Percentiles rank a stretch among this genome's conserved stretches.
These are phyloP conservation scores for Gaeumannomyces tritici DNA, from an alignment of 2,329 filamentous ascomycete genomes.

Conservation along the genomic window DNA sequence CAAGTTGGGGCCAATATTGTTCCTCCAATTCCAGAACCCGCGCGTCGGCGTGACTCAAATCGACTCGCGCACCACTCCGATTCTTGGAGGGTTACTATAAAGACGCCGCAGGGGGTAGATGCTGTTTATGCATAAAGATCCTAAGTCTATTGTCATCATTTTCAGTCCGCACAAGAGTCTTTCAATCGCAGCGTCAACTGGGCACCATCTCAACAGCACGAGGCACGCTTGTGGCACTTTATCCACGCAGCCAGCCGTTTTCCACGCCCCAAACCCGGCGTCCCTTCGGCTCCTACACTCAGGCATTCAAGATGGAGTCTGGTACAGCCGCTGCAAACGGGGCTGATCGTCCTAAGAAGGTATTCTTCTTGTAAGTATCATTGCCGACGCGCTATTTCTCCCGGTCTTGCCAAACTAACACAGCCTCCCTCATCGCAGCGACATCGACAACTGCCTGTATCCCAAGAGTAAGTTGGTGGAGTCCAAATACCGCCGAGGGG, in stretches of 20 bases:
- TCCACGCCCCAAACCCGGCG: not conserved
- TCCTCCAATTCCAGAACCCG: not conserved
- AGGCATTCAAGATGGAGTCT: not conserved
- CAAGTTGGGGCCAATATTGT: too few relatives aligned
- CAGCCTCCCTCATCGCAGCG: constrained; percentile 50
- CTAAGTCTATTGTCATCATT: not conserved
- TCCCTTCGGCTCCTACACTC: not conserved
- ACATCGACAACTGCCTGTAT: constrained; percentile 98
- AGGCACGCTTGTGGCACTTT: not conserved
- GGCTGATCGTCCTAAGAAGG: constrained; percentile 12
- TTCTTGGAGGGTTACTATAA: too few relatives aligned
- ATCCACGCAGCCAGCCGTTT: not conserved
- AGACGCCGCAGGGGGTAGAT: not conserved
- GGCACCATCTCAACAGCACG: not conserved
- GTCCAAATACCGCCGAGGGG: not conserved
- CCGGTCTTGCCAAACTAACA: not conserved
- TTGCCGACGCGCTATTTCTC: not conserved
- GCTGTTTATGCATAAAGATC: not conserved
- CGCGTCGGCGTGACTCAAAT: too few relatives aligned
- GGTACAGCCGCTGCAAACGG: not conserved
- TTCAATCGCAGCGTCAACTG: not conserved
- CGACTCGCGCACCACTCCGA: too few relatives aligned
- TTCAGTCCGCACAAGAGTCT: not conserved
- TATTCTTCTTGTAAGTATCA: constrained; percentile 33
- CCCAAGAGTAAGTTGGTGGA: constrained; percentile 53